phyloP scores from a whole-genome alignment of 2,329 filamentous ascomycete species.

The Fusarium poae region DNA sequence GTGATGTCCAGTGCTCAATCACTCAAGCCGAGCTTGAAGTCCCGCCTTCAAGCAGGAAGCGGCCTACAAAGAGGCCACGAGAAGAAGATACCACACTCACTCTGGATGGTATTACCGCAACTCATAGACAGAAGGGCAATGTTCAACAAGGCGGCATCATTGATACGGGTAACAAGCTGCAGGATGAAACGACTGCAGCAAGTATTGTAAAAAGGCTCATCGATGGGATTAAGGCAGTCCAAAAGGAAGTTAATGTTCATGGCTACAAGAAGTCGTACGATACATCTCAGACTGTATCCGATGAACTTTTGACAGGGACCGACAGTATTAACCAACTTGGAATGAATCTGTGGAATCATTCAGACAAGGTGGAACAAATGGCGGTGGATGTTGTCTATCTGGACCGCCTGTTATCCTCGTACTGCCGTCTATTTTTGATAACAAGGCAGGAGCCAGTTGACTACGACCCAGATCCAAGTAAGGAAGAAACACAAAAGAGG shows the following conservation, averaged over 20 bases:
- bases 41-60: neutral
- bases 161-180: neutral
- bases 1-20: neutral
- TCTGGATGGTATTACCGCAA: neutral
- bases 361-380: neutral
- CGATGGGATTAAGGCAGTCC: neutral
- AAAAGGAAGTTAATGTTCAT: neutral
- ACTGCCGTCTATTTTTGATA: slow-evolving; percentile 1
- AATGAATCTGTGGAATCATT: neutral
- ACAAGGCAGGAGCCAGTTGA: neutral
- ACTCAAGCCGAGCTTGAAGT: neutral
- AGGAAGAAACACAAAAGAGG: slow-evolving; percentile 2
- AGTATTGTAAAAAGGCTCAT: neutral
- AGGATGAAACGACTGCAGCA: neutral
- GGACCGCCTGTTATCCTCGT: neutral
- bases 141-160: neutral
- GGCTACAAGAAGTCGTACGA: neutral
- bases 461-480: neutral
- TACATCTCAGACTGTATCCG: neutral
- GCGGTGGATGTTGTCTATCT: neutral
- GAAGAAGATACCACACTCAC: neutral
- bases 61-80: neutral
- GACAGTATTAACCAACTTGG: neutral
- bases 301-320: neutral
- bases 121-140: neutral